Base-by-base conservation (phyloP, 257 asterid genomes). In the Nicotiana benthamiana region DNA sequence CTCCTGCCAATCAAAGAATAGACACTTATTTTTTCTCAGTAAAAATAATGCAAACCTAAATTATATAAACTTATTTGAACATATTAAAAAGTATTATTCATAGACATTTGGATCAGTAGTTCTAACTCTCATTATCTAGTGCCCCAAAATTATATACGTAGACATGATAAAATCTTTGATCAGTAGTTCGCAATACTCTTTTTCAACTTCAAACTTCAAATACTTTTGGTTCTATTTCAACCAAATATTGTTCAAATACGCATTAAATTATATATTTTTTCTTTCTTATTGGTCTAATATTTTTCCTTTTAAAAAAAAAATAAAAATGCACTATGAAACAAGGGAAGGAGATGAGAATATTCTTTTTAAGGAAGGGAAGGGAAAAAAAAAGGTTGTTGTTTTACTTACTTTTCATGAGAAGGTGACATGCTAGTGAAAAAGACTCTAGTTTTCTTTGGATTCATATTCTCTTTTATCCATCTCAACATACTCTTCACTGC, bases 361-460 rank as follows among this genome's bases (percentile, higher is more conserved):
- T n/a, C n/a, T 2, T 4, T 61, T 24, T 61, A 11, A 24, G 6
- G 0, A 1, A 24, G 18, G 56, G 27, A 4, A 20, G 16, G 11
- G 6, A 36, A n/a, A n/a, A 32, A 0, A 68, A 20, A 5, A 4
- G 51, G 13, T 20, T n/a, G 2, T 10, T 2, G 2, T 40, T 70
- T 40, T 70, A 70, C 91, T 82, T 79, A 94, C 98, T 83, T 28
- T 80, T 82, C 86, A 61, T 94, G 97, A 8, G 91, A 85, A 27
- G 97, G 94, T 3, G 98, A 93, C 91, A 93, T 84, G 88, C 94
- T 86, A 59, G 86, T 81, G 81, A 91, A 94, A 81, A 94, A 90
- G 0, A 88, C 86, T 57, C 77, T 12, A 4, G 77, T 70, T 70
- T 3, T 70, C n/a, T 70, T 70, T 22, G 13, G 34, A 70, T 70